A percentile compares a stretch with the other conserved stretches of the same genome.
Evolutionary conservation across 78 protist genomes (phyloP).

Genomic region (Chrysochromulina tobinii): DNA sequence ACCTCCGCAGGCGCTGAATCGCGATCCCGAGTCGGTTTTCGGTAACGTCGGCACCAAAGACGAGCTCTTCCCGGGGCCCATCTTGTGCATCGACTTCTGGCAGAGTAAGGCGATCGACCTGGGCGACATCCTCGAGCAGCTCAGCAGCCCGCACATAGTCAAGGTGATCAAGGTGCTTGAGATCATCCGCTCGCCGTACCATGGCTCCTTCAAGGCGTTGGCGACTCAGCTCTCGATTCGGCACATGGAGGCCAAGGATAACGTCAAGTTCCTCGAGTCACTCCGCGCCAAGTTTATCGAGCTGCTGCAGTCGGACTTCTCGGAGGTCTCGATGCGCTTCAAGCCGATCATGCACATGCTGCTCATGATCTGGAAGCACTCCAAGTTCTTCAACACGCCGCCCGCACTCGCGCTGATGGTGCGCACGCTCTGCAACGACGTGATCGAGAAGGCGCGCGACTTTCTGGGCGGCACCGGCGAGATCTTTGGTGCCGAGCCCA

Average conservation of each 20-base stretch:
- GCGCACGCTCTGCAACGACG: conserved; percentile 65
- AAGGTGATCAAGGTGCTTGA: conserved; percentile 39
- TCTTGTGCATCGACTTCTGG: conserved; percentile 76
- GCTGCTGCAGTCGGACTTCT: not conserved
- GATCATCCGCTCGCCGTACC: conserved; percentile 23
- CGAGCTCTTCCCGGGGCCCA: conserved; percentile 54
- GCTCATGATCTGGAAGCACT: conserved; percentile 29
- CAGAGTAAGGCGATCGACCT: conserved; percentile 52
- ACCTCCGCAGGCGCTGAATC: conserved; percentile 51
- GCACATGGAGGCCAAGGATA: too few relatives aligned
- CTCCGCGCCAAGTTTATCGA: not conserved
- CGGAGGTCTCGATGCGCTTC: conserved; percentile 19
- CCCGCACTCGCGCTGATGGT: conserved; percentile 48
- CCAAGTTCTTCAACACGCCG: conserved; percentile 26
- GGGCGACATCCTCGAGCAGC: conserved; percentile 35
- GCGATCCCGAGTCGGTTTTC: not conserved
- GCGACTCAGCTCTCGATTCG: not conserved
- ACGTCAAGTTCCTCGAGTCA: not conserved
- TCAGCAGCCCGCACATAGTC: not conserved
- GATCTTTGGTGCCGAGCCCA: not conserved
- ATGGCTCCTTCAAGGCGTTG: not conserved
- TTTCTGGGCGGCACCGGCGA: not conserved
- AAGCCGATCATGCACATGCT: conserved; percentile 50
- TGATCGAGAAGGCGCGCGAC: conserved; percentile 49
- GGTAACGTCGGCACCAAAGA: not conserved